phyloP scores from a whole-genome alignment of 140 eudicot species.

The Stevia rebaudiana region DNA sequence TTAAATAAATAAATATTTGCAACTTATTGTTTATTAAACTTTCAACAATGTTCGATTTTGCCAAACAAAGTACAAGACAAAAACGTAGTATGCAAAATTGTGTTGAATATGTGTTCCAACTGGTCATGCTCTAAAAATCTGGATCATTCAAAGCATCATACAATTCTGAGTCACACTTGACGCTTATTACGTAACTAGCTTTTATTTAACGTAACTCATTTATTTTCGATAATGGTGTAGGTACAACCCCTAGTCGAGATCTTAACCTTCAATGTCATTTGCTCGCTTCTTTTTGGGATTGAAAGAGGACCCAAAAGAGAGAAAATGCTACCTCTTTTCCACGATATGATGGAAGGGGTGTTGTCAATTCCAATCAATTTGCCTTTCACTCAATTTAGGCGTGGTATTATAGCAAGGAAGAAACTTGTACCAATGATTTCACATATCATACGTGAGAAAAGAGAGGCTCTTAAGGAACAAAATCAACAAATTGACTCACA shows the following conservation, averaged over 20 bases:
- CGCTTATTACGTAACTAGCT: too few relatives aligned
- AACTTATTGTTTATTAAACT: too few relatives aligned
- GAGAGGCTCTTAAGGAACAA: slow-evolving; percentile 24
- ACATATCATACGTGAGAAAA: slow-evolving; percentile 43
- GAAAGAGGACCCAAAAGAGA: slow-evolving; percentile 48
- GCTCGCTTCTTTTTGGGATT: slow-evolving; percentile 58
- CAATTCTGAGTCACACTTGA: too few relatives aligned
- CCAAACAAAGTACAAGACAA: too few relatives aligned
- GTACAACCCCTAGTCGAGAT: slow-evolving; percentile 55
- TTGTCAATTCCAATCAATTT: slow-evolving; percentile 53
- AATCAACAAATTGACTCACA: slow-evolving; percentile 24
- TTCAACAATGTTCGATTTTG: too few relatives aligned
- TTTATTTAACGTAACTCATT: too few relatives aligned
- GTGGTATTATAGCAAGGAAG: slow-evolving; percentile 46
- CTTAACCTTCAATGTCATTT: slow-evolving; percentile 54
- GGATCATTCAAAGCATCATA: too few relatives aligned
- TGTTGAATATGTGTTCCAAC: too few relatives aligned
- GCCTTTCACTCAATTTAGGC: slow-evolving; percentile 47
- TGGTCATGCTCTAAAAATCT: too few relatives aligned
- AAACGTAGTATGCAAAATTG: too few relatives aligned
- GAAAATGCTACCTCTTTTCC: slow-evolving; percentile 26
- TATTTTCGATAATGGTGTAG: slow-evolving; percentile 10
- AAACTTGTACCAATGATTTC: slow-evolving; percentile 28
- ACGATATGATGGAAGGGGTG: slow-evolving; percentile 47
- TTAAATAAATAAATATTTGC: too few relatives aligned